phyloP scores from a whole-genome alignment of 2,329 filamentous ascomycete genomes.

The Phyllosticta citribraziliensis region DNA sequence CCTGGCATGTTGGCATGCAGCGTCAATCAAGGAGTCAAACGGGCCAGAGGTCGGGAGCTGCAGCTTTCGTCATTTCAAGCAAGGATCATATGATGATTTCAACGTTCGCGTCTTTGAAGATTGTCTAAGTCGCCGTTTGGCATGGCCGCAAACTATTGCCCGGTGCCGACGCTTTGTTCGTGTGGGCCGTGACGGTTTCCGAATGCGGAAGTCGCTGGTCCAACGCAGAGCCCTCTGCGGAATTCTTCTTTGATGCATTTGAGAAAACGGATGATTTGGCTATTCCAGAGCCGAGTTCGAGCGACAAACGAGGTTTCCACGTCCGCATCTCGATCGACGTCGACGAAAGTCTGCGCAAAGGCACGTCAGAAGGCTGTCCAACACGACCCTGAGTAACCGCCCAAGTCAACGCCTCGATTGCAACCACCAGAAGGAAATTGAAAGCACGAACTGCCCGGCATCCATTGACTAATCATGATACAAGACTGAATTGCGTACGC shows the following conservation, averaged over 20 bases:
- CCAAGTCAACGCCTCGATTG: neutral
- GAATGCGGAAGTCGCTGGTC: slow-evolving; percentile 4
- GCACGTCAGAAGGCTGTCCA: neutral
- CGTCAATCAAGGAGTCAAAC: slow-evolving; percentile 8
- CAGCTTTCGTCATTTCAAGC: slow-evolving; percentile 8
- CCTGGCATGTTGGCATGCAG: neutral
- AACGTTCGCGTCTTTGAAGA: slow-evolving; percentile 9
- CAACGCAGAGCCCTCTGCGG: neutral
- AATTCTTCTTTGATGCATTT: neutral
- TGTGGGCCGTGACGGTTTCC: neutral
- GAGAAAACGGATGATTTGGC: neutral
- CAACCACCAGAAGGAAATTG: neutral
- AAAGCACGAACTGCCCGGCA: neutral
- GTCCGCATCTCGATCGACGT: neutral
- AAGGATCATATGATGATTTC: neutral
- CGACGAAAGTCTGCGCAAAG: neutral
- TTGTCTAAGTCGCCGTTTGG: neutral
- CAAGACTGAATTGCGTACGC: neutral
- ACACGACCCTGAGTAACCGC: neutral
- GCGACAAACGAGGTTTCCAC: neutral
- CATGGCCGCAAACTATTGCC: slow-evolving; percentile 6
- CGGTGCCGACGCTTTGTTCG: slow-evolving; percentile 3
- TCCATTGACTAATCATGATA: neutral
- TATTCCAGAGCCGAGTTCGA: neutral
- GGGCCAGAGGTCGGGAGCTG: neutral